Base-by-base conservation (phyloP, 805 yeast genomes). In the Lachancea quebecensis region DNA sequence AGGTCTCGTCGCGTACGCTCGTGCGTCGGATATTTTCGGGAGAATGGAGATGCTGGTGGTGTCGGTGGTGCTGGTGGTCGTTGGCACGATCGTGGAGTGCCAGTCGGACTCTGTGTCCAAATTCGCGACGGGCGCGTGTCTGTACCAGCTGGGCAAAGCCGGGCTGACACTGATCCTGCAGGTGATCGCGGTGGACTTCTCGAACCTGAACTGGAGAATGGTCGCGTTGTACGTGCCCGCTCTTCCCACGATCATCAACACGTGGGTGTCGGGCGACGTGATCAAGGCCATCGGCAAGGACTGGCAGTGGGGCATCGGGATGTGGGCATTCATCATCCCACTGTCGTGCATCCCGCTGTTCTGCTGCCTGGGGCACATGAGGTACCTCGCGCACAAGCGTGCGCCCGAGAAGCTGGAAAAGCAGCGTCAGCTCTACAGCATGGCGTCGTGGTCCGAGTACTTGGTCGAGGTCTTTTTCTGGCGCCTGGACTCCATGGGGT, bases 241-340 rank as follows among this genome's bases (percentile, higher is more conserved):
- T 2, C 64, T 76, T 39, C 88, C 88, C 1, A 81, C 77, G 54
- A 73, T 82, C 51, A 78, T 83, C 57, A 83, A 81, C 59, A 79
- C 88, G 16, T 83, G 88, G 89, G 69, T 81, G 43, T 65, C 78
- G 31, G 87, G 85, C 51, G 62, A 77, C 55, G 67, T 82, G 33
- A 59, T 70, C 7, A 48, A 55, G 6, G 64, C 64, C 32, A 62
- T 71, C 46, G 65, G 62, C 38, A 35, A 46, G 10, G 52, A 60
- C n/a, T 74, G 79, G 73, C 60, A 70, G 18, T 77, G 80, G 79
- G 72, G 75, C 47, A 74, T 76, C 51, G 81, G 79, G 31, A 77
- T 78, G 66, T 78, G 78, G 78, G 82, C 82, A 2, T 72, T 74
- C 52, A 74, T 78, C 42, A 68, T 74, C 64, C 82, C 82, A 31